Conservation (phyloP, 2,329 filamentous ascomycete species). For the Fusarium sp. region DNA sequence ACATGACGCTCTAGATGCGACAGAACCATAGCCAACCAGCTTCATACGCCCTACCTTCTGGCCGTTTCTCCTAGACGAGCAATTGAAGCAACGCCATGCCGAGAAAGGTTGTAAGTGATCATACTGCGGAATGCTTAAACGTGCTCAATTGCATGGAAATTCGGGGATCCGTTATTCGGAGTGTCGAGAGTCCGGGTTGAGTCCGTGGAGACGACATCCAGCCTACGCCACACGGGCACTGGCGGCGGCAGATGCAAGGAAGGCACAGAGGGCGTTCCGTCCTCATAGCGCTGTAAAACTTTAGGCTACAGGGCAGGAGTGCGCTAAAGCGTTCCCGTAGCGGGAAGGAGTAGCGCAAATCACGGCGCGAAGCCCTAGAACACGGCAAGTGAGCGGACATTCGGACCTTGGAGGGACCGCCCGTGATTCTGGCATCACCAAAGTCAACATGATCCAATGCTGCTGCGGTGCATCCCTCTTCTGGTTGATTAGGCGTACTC, state of each 20-base stretch:
- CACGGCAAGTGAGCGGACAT: background rate
- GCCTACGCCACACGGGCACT: slow-evolving; percentile 1
- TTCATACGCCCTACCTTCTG: slow-evolving; percentile 8
- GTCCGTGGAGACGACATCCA: slow-evolving; percentile 8
- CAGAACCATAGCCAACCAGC: slow-evolving; percentile 13
- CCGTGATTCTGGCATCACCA: slow-evolving; percentile 11
- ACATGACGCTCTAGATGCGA: slow-evolving; percentile 25
- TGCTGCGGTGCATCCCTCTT: slow-evolving; percentile 9
- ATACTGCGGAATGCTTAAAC: background rate
- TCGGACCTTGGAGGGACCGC: slow-evolving; percentile 10
- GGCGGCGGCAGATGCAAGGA: background rate
- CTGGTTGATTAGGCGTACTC: slow-evolving; percentile 1
- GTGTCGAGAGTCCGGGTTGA: background rate
- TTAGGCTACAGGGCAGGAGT: slow-evolving; percentile 6
- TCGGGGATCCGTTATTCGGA: slow-evolving; percentile 6
- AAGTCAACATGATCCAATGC: background rate
- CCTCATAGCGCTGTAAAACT: slow-evolving; percentile 13
- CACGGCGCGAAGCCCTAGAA: background rate
- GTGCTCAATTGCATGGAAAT: background rate
- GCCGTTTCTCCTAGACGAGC: slow-evolving; percentile 2
- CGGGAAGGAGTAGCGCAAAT: slow-evolving; percentile 2
- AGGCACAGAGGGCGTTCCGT: slow-evolving; percentile 8
- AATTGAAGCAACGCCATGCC: background rate
- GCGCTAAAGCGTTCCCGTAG: slow-evolving; percentile 13
- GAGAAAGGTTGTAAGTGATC: background rate